A percentile compares a stretch with the other conserved stretches of the same genome.
Conservation (phyloP, 345 rosid genomes). For the Eucalyptus guilfoylei region DNA sequence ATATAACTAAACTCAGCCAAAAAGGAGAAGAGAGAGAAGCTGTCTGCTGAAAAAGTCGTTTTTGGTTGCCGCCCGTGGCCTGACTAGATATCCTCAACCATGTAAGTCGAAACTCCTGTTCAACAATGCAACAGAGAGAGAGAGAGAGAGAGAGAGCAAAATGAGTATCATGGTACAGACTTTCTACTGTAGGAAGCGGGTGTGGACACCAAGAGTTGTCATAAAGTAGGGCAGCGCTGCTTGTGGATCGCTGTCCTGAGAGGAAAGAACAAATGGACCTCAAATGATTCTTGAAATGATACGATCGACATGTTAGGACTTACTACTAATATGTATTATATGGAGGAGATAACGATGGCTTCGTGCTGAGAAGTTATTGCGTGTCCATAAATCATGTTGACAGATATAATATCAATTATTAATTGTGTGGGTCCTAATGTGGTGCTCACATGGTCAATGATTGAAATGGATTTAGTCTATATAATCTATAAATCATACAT, state of each 20-base stretch:
- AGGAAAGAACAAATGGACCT: neutral
- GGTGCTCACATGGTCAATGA: neutral
- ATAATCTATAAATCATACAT: neutral
- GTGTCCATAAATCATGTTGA: neutral
- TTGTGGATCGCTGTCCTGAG: neutral
- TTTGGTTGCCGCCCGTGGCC: neutral
- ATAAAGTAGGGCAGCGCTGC: neutral
- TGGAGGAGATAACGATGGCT: neutral
- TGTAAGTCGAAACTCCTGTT: neutral
- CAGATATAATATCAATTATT: neutral
- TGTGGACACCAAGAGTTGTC: neutral
- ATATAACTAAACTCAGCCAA: neutral
- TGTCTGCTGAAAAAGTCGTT: neutral
- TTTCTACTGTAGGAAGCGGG: neutral
- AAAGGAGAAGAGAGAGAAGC: neutral
- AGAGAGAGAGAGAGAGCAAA: neutral
- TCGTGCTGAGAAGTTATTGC: neutral
- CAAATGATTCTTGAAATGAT: neutral
- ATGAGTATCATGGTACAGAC: neutral
- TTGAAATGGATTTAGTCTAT: neutral
- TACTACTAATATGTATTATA: neutral
- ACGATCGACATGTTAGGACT: neutral
- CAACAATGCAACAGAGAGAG: neutral
- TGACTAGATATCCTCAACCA: neutral
- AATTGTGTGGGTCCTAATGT: neutral